Conservation (phyloP, 148 eudicot species). For the Amaranthus palmeri region DNA sequence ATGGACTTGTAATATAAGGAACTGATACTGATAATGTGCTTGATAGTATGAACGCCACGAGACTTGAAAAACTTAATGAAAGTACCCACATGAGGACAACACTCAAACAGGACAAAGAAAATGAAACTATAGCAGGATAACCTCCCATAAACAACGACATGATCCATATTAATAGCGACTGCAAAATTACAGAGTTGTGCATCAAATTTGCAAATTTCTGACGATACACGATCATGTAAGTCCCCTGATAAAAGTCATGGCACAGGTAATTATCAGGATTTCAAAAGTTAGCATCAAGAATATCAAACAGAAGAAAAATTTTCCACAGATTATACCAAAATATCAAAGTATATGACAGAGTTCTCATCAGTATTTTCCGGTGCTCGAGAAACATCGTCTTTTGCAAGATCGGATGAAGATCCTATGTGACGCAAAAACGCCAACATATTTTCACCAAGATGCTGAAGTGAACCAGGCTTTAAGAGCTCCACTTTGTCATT, state of each 20-base stretch:
- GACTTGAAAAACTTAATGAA: slow-evolving; percentile 50
- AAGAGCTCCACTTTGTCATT: slow-evolving; percentile 86
- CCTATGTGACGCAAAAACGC: slow-evolving; percentile 75
- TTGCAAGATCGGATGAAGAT: slow-evolving; percentile 53
- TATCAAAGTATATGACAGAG: slow-evolving; percentile 78
- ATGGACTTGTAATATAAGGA: slow-evolving; percentile 68
- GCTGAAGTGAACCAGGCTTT: slow-evolving; percentile 91
- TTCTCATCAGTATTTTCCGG: slow-evolving; percentile 34
- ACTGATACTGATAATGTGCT: slow-evolving; percentile 53
- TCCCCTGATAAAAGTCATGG: slow-evolving; percentile 51
- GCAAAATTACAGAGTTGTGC: slow-evolving; percentile 72
- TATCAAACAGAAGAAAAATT: slow-evolving; percentile 12
- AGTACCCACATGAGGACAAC: slow-evolving; percentile 75
- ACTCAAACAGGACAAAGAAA: slow-evolving; percentile 64
- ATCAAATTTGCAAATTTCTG: slow-evolving; percentile 72
- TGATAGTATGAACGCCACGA: slow-evolving; percentile 66
- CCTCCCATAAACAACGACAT: slow-evolving; percentile 84
- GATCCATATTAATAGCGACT: slow-evolving; percentile 70
- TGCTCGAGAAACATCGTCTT: slow-evolving; percentile 33
- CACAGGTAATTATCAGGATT: slow-evolving; percentile 10
- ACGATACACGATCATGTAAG: slow-evolving; percentile 72
- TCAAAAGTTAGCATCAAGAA: not conserved
- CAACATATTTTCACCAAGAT: slow-evolving; percentile 97
- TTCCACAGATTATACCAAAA: slow-evolving; percentile 51
- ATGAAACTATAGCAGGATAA: slow-evolving; percentile 50